A percentile compares a stretch with the other conserved stretches of the same genome.
phyloP scores from a whole-genome alignment of 805 yeast species.

The Tetrapisispora phaffii region DNA sequence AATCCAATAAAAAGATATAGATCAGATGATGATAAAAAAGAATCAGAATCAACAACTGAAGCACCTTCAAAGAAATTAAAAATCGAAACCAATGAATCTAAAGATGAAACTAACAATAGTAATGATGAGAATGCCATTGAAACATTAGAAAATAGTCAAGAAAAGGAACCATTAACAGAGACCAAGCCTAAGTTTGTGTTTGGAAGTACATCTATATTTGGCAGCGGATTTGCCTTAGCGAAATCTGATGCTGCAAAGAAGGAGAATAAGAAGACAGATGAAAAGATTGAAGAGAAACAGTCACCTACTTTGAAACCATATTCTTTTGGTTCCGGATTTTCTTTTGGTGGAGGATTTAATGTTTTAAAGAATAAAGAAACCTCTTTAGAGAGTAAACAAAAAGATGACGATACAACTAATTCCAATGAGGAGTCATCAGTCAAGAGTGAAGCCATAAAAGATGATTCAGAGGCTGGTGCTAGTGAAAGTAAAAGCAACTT shows the following conservation, averaged over 20 bases:
- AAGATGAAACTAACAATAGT: not conserved
- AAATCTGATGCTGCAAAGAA: conserved; percentile 4
- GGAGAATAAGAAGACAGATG: not conserved
- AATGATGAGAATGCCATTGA: not conserved
- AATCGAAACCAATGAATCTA: not conserved
- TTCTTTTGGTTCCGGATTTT: conserved; percentile 38
- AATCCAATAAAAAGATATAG: conserved; percentile 1
- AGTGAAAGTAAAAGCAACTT: conserved; percentile 14
- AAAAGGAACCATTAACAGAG: conserved; percentile 1
- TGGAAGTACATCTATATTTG: conserved; percentile 45
- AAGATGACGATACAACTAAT: conserved; percentile 6
- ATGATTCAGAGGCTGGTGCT: conserved; percentile 15
- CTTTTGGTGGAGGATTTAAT: conserved; percentile 33
- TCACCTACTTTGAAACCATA: conserved; percentile 13
- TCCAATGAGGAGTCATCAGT: conserved; percentile 7
- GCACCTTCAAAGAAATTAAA: not conserved
- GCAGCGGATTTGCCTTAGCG: conserved; percentile 29
- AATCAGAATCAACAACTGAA: not conserved
- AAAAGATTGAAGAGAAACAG: conserved; percentile 3
- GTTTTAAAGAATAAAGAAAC: conserved; percentile 16
- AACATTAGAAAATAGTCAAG: not conserved
- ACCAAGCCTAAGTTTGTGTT: conserved; percentile 42
- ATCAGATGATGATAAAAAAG: not conserved
- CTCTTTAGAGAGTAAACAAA: conserved; percentile 6
- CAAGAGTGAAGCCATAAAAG: conserved; percentile 12